A percentile compares a stretch with the other conserved stretches of the same genome.
Conservation (phyloP, 2,329 filamentous ascomycete genomes). For the Reticulascus tulasneorum region DNA sequence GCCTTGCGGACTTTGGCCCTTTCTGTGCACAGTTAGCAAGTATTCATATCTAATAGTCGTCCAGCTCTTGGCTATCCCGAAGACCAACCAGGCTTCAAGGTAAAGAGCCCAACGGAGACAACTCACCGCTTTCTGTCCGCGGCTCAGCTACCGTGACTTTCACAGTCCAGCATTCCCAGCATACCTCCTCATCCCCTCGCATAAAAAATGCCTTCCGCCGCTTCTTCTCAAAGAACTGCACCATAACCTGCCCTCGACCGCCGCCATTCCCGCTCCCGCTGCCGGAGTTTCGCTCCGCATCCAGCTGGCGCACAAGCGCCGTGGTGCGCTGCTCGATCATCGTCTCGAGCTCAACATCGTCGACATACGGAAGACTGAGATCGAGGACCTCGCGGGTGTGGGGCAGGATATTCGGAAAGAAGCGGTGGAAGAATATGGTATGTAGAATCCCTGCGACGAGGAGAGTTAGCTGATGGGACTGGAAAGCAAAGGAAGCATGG, state of each 20-base stretch:
- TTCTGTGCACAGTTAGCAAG: slow-evolving; percentile 50
- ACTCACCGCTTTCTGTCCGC: slow-evolving; percentile 77
- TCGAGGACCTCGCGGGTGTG: slow-evolving; percentile 85
- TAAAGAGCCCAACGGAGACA: neutral
- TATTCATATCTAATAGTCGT: neutral
- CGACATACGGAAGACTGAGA: slow-evolving; percentile 82
- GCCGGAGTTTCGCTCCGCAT: slow-evolving; percentile 45
- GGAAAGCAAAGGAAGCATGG: neutral
- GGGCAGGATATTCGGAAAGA: slow-evolving; percentile 83
- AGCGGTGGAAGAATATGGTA: slow-evolving; percentile 98
- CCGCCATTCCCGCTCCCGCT: slow-evolving; percentile 37
- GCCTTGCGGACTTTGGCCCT: slow-evolving; percentile 82
- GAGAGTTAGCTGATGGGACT: neutral
- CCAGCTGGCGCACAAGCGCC: slow-evolving; percentile 73
- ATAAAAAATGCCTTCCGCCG: slow-evolving; percentile 78
- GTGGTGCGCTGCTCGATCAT: slow-evolving; percentile 86
- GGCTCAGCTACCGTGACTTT: slow-evolving; percentile 92
- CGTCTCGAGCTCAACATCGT: slow-evolving; percentile 86
- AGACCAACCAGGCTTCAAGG: neutral
- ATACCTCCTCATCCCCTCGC: slow-evolving; percentile 83
- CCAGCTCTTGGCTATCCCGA: neutral
- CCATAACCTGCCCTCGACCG: slow-evolving; percentile 72
- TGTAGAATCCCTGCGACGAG: slow-evolving; percentile 71
- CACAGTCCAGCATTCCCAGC: slow-evolving; percentile 95
- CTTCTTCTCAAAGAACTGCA: slow-evolving; percentile 94